Percentiles rank a stretch among this genome's conserved stretches.
Evolutionary conservation across 768 basidiomycete genomes (phyloP).

Genomic region (Boletus tylopilopsis): DNA sequence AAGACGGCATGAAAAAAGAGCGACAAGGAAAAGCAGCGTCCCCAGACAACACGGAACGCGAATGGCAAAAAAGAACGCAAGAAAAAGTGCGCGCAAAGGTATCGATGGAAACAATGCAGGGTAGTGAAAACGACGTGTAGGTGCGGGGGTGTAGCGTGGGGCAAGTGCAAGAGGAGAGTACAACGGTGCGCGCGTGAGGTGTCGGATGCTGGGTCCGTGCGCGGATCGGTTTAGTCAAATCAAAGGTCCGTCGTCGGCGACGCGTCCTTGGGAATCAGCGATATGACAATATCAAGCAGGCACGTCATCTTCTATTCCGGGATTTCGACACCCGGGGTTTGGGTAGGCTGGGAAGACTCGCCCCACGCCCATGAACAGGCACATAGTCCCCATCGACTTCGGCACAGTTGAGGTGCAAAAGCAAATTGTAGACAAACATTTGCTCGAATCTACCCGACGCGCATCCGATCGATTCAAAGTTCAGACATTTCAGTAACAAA

Average conservation of each 20-base stretch:
- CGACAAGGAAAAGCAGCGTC: conserved; percentile 1
- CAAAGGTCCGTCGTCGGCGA: no score
- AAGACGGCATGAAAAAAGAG: background rate
- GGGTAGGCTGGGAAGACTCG: conserved; percentile 45
- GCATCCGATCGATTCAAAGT: conserved; percentile 6
- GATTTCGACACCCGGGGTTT: conserved; percentile 51
- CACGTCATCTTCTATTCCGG: conserved; percentile 45
- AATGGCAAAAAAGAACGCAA: conserved; percentile 5
- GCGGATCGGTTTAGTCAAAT: background rate
- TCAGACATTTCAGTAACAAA: no score
- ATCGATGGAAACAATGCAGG: conserved; percentile 7
- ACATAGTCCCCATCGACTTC: conserved; percentile 75
- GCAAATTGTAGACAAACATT: conserved; percentile 79
- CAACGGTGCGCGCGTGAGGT: conserved; percentile 10
- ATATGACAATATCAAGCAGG: no score
- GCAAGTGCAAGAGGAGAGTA: conserved; percentile 16
- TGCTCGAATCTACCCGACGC: conserved; percentile 72
- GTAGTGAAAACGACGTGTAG: background rate
- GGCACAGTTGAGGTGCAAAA: conserved; percentile 73
- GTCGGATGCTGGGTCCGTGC: background rate
- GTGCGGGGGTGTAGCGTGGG: background rate
- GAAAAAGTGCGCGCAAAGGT: conserved; percentile 16
- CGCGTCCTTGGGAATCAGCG: no score
- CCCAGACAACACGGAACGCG: conserved; percentile 3
- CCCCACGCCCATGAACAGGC: conserved; percentile 76